Evolutionary conservation across 1,284 basidiomycete genomes (phyloP), one percentile per base, ranked within the genome.

Genomic region (Pseudozyma hubeiensis): DNA sequence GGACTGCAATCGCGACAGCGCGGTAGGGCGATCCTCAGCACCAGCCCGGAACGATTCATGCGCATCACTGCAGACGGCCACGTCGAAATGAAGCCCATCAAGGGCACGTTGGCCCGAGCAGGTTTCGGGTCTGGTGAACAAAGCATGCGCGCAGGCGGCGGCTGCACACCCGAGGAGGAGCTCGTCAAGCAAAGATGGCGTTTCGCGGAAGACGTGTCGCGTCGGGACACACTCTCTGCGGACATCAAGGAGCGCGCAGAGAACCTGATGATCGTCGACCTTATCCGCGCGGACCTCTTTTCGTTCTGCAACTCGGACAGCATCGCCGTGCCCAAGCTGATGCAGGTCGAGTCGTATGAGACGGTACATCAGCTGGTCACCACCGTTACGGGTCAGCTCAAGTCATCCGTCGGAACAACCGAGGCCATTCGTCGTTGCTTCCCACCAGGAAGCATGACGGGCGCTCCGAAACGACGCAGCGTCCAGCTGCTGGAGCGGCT

Each of bases 231-330:
- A 3, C 86, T 99, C 34, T 87, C 88, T 24, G 90, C 89, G 6
- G 94, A 93, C 82, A 86, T 87, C 44, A 99, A 98, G 85, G 96
- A 99, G 84, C 90, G 96, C 1, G 96, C 95, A 0, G 96, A 98
- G 86, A 99, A 99, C 83, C 86, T 98, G 55, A 98, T 99, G 96
- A 98, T 99, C 75, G 96, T 97, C 24, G 96, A 98, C 82, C 88
- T 98, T 43, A 97, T 97, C 78, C 90, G 94, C 14, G 93, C 97
- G 63, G 96, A 99, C 85, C 87, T 99, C 34, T 90, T 87, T 85
- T 90, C 81, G 86, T 93, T 80, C 87, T 97, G 76, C 77, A 80
- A 79, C 87, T 92, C 70, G 85, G 92, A 82, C 83, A 91, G 87
- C 52, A 94, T 99, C 6, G 84, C 88, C 6, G 94, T 97, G 2